These are phyloP conservation scores for Arthrinium puccinioides DNA, from an alignment of 2,329 filamentous ascomycete genomes.

Conservation along the genomic window DNA sequence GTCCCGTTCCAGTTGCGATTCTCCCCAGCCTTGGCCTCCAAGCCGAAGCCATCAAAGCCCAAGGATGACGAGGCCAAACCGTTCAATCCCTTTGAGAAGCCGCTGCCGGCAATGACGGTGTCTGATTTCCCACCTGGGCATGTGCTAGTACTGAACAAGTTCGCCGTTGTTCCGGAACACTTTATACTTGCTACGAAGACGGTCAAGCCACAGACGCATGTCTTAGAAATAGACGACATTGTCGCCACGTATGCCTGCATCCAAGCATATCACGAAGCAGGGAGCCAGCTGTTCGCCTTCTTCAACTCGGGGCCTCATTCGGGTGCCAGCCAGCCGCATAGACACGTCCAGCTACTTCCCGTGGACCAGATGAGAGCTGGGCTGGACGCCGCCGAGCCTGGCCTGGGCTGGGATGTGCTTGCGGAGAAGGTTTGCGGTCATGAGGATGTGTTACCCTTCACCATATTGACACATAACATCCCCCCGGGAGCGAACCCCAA, in stretches of 20 bases:
- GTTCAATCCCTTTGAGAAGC: constrained; percentile 60
- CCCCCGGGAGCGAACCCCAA: constrained; percentile 22
- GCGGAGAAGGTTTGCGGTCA: constrained; percentile 28
- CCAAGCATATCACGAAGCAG: constrained; percentile 36
- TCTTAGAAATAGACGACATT: constrained; percentile 55
- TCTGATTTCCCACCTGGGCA: constrained; percentile 48
- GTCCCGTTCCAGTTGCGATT: constrained; percentile 65
- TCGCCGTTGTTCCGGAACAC: constrained; percentile 62
- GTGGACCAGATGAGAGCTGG: constrained; percentile 55
- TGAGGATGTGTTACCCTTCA: constrained; percentile 30
- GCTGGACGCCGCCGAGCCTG: constrained; percentile 20
- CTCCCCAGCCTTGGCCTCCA: constrained; percentile 60
- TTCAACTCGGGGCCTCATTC: constrained; percentile 65
- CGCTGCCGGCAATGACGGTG: constrained; percentile 44
- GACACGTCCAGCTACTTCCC: constrained; percentile 66
- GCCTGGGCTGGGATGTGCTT: constrained; percentile 39
- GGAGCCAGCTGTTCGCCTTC: constrained; percentile 50
- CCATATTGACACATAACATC: constrained; percentile 33
- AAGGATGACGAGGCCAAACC: constrained; percentile 27
- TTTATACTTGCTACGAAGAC: constrained; percentile 63
- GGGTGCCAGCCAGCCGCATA: constrained; percentile 64
- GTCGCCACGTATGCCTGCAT: constrained; percentile 56
- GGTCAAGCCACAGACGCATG: constrained; percentile 57
- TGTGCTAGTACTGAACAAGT: constrained; percentile 67
- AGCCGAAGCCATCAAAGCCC: constrained; percentile 44